phyloP scores from a whole-genome alignment of 495 filamentous ascomycete genomes.

The Viridothelium virens region DNA sequence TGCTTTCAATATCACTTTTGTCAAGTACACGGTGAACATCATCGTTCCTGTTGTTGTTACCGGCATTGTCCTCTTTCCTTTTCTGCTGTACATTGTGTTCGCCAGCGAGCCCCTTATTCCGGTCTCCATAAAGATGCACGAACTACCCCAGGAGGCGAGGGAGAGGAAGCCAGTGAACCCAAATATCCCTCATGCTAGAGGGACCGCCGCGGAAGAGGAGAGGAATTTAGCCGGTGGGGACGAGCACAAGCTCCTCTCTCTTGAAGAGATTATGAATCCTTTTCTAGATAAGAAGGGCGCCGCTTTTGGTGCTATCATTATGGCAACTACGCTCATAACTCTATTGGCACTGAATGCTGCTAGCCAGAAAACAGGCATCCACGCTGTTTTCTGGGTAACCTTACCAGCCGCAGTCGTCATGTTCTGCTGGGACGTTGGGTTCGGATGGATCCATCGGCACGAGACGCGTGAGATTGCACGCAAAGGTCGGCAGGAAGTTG shows the following conservation, averaged over 20 bases:
- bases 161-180: conserved; percentile 53
- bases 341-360: conserved; percentile 53
- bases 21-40: conserved; percentile 61
- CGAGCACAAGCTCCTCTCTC: conserved; percentile 45
- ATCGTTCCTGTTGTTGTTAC: conserved; percentile 59
- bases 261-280: conserved; percentile 65
- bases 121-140: conserved; percentile 54
- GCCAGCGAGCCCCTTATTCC: conserved; percentile 54
- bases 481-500: conserved; percentile 45
- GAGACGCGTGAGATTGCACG: conserved; percentile 53
- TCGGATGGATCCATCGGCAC: conserved; percentile 50
- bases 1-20: conserved; percentile 58
- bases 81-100: conserved; percentile 58
- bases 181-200: conserved; percentile 55
- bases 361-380: conserved; percentile 35
- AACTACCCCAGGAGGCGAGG: conserved; percentile 49
- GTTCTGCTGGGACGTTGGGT: conserved; percentile 53
- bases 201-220: conserved; percentile 48
- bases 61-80: conserved; percentile 55
- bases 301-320: conserved; percentile 50
- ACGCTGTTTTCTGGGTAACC: conserved; percentile 54
- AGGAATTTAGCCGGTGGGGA: conserved; percentile 39
- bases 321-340: conserved; percentile 53
- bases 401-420: conserved; percentile 55
- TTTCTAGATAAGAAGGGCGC: conserved; percentile 58